A percentile compares a stretch with the other conserved stretches of the same genome.
Evolutionary conservation across 805 yeast species (phyloP).

Genomic region (Alloascoidea hylecoeti): DNA sequence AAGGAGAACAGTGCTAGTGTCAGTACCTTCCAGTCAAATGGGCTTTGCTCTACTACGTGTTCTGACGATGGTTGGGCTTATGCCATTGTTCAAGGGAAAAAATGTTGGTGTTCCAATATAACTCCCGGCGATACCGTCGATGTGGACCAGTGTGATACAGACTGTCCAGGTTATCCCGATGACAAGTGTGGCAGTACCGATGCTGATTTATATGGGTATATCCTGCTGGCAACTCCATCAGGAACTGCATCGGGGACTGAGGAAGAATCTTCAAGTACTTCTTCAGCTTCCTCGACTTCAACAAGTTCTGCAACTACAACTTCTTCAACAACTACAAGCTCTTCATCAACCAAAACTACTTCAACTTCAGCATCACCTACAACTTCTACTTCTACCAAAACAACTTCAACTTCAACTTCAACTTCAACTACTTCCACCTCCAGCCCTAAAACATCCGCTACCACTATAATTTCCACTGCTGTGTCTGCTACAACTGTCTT

Average conservation of each 20-base stretch:
- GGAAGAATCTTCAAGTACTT: not conserved
- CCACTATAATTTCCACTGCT: not conserved
- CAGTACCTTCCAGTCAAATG: constrained; percentile 27
- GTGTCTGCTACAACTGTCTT: not conserved
- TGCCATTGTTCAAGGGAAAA: constrained; percentile 36
- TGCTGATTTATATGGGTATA: constrained; percentile 36
- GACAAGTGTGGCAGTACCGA: constrained; percentile 28
- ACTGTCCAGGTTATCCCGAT: constrained; percentile 29
- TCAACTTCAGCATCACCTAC: constrained; percentile 20
- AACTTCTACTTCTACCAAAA: constrained; percentile 20
- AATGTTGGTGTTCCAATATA: constrained; percentile 50
- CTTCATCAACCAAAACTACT: constrained; percentile 12
- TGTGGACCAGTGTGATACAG: constrained; percentile 17
- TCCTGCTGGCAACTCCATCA: constrained; percentile 22
- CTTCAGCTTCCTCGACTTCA: constrained; percentile 6
- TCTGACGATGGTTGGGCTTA: constrained; percentile 24
- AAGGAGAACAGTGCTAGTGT: constrained; percentile 13
- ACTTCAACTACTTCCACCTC: constrained; percentile 5
- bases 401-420: constrained; percentile 13
- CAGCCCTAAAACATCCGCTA: constrained; percentile 1
- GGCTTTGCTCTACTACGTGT: constrained; percentile 36
- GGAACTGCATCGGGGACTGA: constrained; percentile 11
- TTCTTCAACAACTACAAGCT: constrained; percentile 9
- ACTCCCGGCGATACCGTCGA: constrained; percentile 28
- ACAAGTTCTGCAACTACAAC: constrained; percentile 10